Percentiles rank a stretch among this genome's conserved stretches.
Evolutionary conservation across 2,329 filamentous ascomycete genomes (phyloP).

Genomic region (Cladophialophora yegresii): DNA sequence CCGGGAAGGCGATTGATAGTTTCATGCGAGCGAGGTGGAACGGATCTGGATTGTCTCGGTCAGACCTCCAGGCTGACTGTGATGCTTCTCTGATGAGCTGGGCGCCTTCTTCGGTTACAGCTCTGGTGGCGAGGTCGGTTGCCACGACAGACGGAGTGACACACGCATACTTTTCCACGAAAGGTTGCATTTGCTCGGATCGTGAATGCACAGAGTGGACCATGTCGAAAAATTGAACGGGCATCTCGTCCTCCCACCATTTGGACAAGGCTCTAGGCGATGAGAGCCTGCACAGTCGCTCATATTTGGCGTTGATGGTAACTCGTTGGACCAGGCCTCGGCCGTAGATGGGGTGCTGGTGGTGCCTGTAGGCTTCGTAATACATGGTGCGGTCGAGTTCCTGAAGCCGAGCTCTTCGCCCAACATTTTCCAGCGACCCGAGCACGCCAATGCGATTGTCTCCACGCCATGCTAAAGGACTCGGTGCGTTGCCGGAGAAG

Average conservation of each 20-base stretch:
- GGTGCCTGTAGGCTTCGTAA: slow-evolving; percentile 76
- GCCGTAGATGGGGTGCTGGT: slow-evolving; percentile 79
- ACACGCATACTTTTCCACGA: slow-evolving; percentile 85
- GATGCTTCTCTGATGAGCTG: slow-evolving; percentile 62
- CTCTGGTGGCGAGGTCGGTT: slow-evolving; percentile 68
- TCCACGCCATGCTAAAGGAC: slow-evolving; percentile 26
- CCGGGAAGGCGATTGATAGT: slow-evolving; percentile 92
- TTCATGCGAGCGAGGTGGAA: slow-evolving; percentile 94
- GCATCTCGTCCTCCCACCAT: slow-evolving; percentile 25
- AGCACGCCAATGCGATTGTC: slow-evolving; percentile 59
- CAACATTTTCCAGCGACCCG: slow-evolving; percentile 69
- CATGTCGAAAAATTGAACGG: slow-evolving; percentile 59
- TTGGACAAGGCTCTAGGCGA: slow-evolving; percentile 54
- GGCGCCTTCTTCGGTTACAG: slow-evolving; percentile 64
- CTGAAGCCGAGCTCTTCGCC: slow-evolving; percentile 69
- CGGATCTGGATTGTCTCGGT: slow-evolving; percentile 61
- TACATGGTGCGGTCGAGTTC: slow-evolving; percentile 80
- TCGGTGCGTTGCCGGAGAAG: slow-evolving; percentile 39
- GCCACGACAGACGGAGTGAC: slow-evolving; percentile 87
- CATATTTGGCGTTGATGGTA: slow-evolving; percentile 62
- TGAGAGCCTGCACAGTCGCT: slow-evolving; percentile 63
- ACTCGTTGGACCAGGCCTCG: slow-evolving; percentile 74
- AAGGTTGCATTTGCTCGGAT: slow-evolving; percentile 69
- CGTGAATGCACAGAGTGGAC: slow-evolving; percentile 75
- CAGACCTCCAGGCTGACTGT: slow-evolving; percentile 45